Percentiles rank a stretch among this genome's conserved stretches.
Conservation (phyloP, 2,329 filamentous ascomycete genomes). For the Penicillium sp. region DNA sequence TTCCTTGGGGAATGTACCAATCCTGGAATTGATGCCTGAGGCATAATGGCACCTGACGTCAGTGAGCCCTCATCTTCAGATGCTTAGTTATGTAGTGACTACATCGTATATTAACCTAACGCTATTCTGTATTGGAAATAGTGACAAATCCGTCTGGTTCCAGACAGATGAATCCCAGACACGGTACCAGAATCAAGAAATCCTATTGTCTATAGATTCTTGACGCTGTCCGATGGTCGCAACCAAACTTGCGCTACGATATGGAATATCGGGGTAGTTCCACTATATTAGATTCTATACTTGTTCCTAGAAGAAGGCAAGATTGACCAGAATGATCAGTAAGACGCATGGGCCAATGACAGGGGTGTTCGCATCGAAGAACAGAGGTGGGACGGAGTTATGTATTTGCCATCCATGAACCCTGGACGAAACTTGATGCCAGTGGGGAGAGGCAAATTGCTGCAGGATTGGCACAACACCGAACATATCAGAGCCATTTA, state of each 20-base stretch:
- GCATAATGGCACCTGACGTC: constrained; percentile 16
- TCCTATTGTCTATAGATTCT: not conserved
- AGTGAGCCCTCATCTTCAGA: constrained; percentile 8
- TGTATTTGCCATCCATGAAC: constrained; percentile 2
- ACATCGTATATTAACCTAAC: not conserved
- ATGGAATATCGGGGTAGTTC: not conserved
- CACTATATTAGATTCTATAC: not conserved
- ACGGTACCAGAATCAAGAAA: not conserved
- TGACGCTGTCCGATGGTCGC: not conserved
- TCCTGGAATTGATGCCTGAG: constrained; percentile 6
- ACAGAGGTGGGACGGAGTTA: not conserved
- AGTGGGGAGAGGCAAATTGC: not conserved
- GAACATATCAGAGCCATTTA: not conserved
- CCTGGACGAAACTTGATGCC: not conserved
- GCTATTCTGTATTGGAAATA: not conserved
- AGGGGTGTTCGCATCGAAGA: not conserved
- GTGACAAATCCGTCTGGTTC: not conserved
- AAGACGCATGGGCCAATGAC: not conserved
- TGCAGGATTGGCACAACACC: not conserved
- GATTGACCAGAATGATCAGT: not conserved
- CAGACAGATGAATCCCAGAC: too few relatives aligned
- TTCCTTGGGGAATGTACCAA: not conserved
- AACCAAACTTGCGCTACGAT: not conserved
- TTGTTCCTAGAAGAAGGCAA: not conserved
- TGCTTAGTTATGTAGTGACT: not conserved